phyloP scores from a whole-genome alignment of 164 flowering plant genomes.

The Kalanchoe fedtschenkoi region DNA sequence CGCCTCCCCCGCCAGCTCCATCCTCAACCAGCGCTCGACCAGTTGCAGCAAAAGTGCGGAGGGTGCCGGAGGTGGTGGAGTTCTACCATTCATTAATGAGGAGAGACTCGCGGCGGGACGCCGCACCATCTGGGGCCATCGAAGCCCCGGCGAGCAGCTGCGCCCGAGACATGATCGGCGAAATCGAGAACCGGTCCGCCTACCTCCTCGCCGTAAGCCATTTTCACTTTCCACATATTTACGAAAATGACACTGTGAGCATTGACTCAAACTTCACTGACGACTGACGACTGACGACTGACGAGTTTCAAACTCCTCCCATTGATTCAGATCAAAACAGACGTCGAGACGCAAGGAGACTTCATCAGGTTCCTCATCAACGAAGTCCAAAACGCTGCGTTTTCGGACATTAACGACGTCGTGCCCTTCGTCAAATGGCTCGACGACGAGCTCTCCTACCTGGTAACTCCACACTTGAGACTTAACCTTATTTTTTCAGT shows the following conservation, averaged over 20 bases:
- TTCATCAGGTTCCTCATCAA: slow-evolving; percentile 84
- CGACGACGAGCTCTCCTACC: slow-evolving; percentile 85
- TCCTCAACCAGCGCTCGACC: slow-evolving; percentile 26
- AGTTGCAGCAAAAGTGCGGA: slow-evolving; percentile 44
- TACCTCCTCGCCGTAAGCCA: slow-evolving; percentile 76
- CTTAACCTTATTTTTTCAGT: too few relatives aligned
- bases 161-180: slow-evolving; percentile 94
- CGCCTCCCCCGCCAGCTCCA: slow-evolving; percentile 29
- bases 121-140: slow-evolving; percentile 24
- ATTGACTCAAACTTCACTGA: background rate
- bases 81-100: slow-evolving; percentile 85
- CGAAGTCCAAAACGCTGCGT: slow-evolving; percentile 75
- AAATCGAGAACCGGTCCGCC: slow-evolving; percentile 90
- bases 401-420: slow-evolving; percentile 75
- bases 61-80: slow-evolving; percentile 95
- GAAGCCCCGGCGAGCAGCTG: slow-evolving; percentile 40
- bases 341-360: slow-evolving; percentile 93
- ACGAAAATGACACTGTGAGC: slow-evolving; percentile 21
- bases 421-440: slow-evolving; percentile 95
- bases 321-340: slow-evolving; percentile 69
- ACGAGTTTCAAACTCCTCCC: background rate
- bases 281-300: background rate
- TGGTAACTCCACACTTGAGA: slow-evolving; percentile 30
- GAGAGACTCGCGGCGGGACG: slow-evolving; percentile 57
- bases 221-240: slow-evolving; percentile 2